Base-by-base conservation (phyloP, 2,329 filamentous ascomycete genomes). In the Aureobasidium lini region DNA sequence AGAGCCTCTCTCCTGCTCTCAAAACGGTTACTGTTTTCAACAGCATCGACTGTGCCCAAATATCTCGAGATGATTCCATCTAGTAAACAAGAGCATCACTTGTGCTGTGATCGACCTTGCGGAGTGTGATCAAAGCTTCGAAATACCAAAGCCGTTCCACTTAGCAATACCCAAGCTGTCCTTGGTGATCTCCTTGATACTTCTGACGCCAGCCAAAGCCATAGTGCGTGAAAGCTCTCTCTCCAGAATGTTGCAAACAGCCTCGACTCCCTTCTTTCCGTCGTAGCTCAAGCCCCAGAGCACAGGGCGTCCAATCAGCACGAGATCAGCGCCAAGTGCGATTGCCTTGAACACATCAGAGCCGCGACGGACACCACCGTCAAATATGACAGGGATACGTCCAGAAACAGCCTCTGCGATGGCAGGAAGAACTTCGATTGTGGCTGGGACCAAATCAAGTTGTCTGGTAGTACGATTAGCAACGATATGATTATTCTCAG, bases 371-470 rank as follows among this genome's bases (percentile, higher is more conserved):
- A 83, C 75, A 0, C 81, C 80, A 11, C 75, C 78, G 64, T 87
- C 85, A 13, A 86, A 79, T 31, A 86, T 76, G 23, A 87, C 68
- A 81, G 81, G 39, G 77, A 70, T 18, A 71, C 76, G 76, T 29
- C 76, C 74, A 1, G 66, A 53, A 0, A 69, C 69, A 2, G 64
- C 69, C 2, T 63, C 62, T 4, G 65, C 69, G 23, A 69, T 68
- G 32, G 70, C 66, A 1, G 64, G 64, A 7, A 75, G 66, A 4
- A 68, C 73, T 42, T 81, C 80, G 2, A 83, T 69, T 6, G 76
- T 76, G 3, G 74, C 75, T 4, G 77, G 72, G 1, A 74, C 76
- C 4, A 77, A 76, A 62, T 79, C 77, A 10, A 77, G 67, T 64
- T 79, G 77, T 47, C 77, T 69, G 18, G 74, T 76, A 34, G 77